These are phyloP conservation scores for Fusarium caatingaense DNA, from an alignment of 2,329 filamentous ascomycete species.

Conservation along the genomic window DNA sequence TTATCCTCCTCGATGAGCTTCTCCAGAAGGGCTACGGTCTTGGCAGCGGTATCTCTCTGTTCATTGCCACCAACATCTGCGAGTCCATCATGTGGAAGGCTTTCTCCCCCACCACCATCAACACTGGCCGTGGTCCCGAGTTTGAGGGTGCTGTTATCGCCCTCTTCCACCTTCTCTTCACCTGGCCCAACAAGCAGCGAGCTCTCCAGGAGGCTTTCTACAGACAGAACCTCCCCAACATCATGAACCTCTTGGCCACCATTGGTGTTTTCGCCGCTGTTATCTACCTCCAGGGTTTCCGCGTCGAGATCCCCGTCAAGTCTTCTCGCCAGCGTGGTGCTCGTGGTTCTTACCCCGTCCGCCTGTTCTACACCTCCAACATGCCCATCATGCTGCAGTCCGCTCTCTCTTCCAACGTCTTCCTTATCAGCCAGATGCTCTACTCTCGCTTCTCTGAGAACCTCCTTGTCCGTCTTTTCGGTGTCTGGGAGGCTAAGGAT, in stretches of 20 bases:
- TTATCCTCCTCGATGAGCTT: conserved; percentile 98
- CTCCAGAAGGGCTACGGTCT: conserved; percentile 99
- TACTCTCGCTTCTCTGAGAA: conserved; percentile 99
- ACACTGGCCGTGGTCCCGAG: conserved; percentile 98
- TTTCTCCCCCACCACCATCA: conserved; percentile 98
- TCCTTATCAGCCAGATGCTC: conserved; percentile 99
- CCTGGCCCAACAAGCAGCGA: conserved; percentile 99
- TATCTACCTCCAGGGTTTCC: conserved; percentile 99
- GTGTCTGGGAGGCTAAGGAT: conserved; percentile 98
- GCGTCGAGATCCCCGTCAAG: conserved; percentile 99
- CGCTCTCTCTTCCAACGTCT: conserved; percentile 97
- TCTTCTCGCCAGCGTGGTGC: conserved; percentile 98
- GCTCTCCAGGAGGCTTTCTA: conserved; percentile 99
- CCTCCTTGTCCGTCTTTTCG: conserved; percentile 95
- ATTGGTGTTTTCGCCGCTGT: conserved; percentile 94
- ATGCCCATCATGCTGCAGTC: conserved; percentile 99
- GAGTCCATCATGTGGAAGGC: conserved; percentile 99
- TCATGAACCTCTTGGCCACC: conserved; percentile 98
- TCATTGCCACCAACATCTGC: conserved; percentile 99
- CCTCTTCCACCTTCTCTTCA: conserved; percentile 96
- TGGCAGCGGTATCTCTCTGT: conserved; percentile 97
- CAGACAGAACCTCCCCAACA: conserved; percentile 98
- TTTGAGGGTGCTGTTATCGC: conserved; percentile 99
- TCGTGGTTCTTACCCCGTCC: conserved; percentile 96
- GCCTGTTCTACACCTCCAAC: conserved; percentile 99